Percentiles rank a stretch among this genome's conserved stretches.
These are phyloP conservation scores for Penicillium sp. DNA, from an alignment of 2,329 filamentous ascomycete genomes.

Conservation along the genomic window DNA sequence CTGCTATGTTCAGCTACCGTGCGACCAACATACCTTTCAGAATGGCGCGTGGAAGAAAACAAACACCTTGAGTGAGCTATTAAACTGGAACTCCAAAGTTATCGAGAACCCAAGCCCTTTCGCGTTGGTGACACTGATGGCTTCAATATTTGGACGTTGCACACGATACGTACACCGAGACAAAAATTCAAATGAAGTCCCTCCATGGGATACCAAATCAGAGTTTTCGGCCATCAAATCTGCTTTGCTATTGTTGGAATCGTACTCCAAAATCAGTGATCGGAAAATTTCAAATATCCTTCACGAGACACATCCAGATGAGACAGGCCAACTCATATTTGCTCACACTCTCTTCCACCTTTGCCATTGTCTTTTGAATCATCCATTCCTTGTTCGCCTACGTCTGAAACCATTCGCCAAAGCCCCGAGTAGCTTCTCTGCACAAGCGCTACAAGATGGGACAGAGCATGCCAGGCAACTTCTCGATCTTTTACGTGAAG, in stretches of 20 bases:
- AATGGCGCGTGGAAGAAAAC: constrained; percentile 24
- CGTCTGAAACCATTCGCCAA: constrained; percentile 31
- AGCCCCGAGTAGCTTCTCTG: constrained; percentile 35
- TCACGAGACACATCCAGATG: constrained; percentile 23
- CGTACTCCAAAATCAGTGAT: constrained; percentile 30
- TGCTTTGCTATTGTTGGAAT: constrained; percentile 36
- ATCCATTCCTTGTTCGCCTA: constrained; percentile 39
- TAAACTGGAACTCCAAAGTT: constrained; percentile 26
- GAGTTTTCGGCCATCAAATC: constrained; percentile 39
- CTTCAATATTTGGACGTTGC: constrained; percentile 38
- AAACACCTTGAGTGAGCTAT: constrained; percentile 25
- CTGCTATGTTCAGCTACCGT: constrained; percentile 31
- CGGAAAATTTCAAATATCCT: constrained; percentile 22
- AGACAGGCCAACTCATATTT: constrained; percentile 34
- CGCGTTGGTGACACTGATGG: constrained; percentile 36
- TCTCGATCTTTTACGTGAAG: constrained; percentile 29
- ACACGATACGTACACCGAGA: constrained; percentile 34
- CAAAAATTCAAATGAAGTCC: constrained; percentile 24
- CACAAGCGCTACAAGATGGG: constrained; percentile 29
- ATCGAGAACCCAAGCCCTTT: constrained; percentile 27
- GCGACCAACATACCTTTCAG: constrained; percentile 26
- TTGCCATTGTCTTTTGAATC: constrained; percentile 42
- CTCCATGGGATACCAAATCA: constrained; percentile 43
- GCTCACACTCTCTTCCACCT: constrained; percentile 40
- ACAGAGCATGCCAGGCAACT: constrained; percentile 36